These are phyloP conservation scores for Cytospora piceae DNA, from an alignment of 2,329 filamentous ascomycete genomes.

Conservation along the genomic window DNA sequence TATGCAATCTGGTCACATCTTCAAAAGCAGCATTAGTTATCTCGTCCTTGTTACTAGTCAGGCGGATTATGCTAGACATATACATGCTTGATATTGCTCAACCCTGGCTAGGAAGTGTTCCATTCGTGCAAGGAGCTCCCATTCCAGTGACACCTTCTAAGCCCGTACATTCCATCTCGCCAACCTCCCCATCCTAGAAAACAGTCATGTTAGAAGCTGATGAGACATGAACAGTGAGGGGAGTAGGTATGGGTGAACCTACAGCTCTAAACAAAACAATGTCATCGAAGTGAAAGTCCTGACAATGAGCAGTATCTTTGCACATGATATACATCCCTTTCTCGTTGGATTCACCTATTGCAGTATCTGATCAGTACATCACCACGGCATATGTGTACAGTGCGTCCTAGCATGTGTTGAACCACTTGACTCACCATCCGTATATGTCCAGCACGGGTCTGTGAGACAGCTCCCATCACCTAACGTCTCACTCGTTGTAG, in stretches of 20 bases:
- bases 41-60: too few species aligned
- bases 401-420: neutral
- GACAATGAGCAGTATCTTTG: slow-evolving; percentile 31
- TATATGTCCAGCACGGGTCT: slow-evolving; percentile 34
- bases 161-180: slow-evolving; percentile 34
- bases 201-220: neutral
- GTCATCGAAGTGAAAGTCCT: slow-evolving; percentile 32
- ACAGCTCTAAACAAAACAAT: slow-evolving; percentile 32
- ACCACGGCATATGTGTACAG: neutral
- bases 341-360: slow-evolving; percentile 27
- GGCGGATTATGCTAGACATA: too few species aligned
- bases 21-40: too few species aligned
- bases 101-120: slow-evolving; percentile 9
- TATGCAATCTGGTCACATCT: too few species aligned
- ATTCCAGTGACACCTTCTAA: slow-evolving; percentile 32
- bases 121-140: slow-evolving; percentile 34
- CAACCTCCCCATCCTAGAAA: slow-evolving; percentile 29
- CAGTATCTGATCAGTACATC: neutral
- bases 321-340: slow-evolving; percentile 33
- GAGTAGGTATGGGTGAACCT: slow-evolving; percentile 5
- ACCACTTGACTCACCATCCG: slow-evolving; percentile 22
- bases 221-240: neutral
- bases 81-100: neutral
- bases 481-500: slow-evolving; percentile 23
- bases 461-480: slow-evolving; percentile 34